Evolutionary conservation across 257 asterid species (phyloP).

Genomic region (Craterostigma plantagineum): DNA sequence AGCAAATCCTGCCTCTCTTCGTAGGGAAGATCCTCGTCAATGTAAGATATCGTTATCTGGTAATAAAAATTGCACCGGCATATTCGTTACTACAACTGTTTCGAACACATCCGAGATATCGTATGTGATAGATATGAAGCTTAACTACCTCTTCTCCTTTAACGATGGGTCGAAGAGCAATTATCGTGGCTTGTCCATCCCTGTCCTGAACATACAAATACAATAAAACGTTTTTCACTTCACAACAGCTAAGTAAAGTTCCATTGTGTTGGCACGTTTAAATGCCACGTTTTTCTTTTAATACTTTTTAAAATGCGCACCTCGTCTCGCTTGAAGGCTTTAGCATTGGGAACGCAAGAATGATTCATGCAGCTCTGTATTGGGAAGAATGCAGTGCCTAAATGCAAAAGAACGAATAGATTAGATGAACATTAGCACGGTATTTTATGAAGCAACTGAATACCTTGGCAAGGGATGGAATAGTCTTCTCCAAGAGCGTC

Average conservation of each 20-base stretch:
- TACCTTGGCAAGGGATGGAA: constrained; percentile 81
- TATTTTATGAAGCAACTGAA: background rate
- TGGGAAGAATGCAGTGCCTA: constrained; percentile 88
- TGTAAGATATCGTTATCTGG: constrained; percentile 81
- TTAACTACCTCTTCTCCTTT: constrained; percentile 66
- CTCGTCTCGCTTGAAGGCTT: constrained; percentile 84
- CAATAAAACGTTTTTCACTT: no score
- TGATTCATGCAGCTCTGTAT: constrained; percentile 92
- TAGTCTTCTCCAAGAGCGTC: constrained; percentile 93
- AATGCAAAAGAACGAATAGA: constrained; percentile 12
- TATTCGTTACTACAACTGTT: background rate
- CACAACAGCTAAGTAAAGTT: constrained; percentile 2
- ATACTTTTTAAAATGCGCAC: constrained; percentile 14
- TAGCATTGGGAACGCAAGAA: constrained; percentile 80
- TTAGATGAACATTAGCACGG: constrained; percentile 1
- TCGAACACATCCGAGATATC: background rate
- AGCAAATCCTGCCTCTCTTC: constrained; percentile 59
- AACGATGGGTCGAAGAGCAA: constrained; percentile 42
- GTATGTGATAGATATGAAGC: background rate
- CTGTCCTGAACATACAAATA: constrained; percentile 33
- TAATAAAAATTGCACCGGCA: background rate
- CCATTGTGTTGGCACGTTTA: background rate
- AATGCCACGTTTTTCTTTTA: background rate
- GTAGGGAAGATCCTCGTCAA: constrained; percentile 66
- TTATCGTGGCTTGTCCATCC: constrained; percentile 70